A percentile compares a stretch with the other conserved stretches of the same genome.
phyloP scores from a whole-genome alignment of 139 green algal species.

The Edaphochlamys debaryana region DNA sequence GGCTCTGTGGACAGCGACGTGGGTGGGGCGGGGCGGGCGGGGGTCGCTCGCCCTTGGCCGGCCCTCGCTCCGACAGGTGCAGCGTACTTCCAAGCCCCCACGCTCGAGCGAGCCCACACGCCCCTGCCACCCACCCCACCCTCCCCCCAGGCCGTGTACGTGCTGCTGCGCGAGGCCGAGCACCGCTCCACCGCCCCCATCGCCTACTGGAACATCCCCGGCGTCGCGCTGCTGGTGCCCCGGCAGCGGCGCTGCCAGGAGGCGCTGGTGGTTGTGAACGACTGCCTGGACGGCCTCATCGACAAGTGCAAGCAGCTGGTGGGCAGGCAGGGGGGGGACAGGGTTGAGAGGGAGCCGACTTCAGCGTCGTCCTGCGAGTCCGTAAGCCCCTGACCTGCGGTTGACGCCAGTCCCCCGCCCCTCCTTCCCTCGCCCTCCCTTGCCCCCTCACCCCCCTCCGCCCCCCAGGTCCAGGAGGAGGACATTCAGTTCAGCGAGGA shows the following conservation, averaged over 20 bases:
- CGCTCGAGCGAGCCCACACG: too few relatives aligned
- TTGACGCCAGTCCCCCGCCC: too few relatives aligned
- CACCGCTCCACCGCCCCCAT: constrained; percentile 87
- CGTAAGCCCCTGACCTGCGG: too few relatives aligned
- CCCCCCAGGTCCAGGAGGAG: constrained; percentile 72
- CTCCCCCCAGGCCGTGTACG: constrained; percentile 91
- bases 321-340: background rate
- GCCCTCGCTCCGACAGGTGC: too few relatives aligned
- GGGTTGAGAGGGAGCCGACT: too few relatives aligned
- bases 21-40: too few relatives aligned
- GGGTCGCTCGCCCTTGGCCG: too few relatives aligned
- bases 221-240: constrained; percentile 33
- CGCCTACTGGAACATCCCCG: constrained; percentile 92
- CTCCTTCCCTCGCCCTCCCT: too few relatives aligned
- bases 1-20: too few relatives aligned
- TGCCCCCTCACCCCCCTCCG: too few relatives aligned
- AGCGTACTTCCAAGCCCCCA: too few relatives aligned
- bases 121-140: background rate
- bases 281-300: constrained; percentile 88
- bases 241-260: constrained; percentile 53
- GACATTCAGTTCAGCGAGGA: constrained; percentile 93
- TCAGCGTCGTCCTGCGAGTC: too few relatives aligned
- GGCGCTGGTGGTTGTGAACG: constrained; percentile 80
- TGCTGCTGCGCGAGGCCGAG: constrained; percentile 91
- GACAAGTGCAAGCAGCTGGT: constrained; percentile 86